Conservation (phyloP, 306 rosid species). For the Quercus rubra region DNA sequence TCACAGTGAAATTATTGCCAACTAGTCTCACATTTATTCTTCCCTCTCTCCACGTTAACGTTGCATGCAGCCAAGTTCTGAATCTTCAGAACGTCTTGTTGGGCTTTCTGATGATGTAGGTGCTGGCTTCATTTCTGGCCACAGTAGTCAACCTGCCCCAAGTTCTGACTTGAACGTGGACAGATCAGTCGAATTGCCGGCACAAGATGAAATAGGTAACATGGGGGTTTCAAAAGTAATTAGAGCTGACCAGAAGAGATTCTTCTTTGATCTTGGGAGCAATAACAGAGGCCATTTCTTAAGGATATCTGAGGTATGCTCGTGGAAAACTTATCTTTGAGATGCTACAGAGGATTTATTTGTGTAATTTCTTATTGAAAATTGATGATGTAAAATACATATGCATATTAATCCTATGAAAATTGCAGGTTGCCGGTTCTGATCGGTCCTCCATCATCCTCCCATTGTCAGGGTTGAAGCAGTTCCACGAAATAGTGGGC, state of each 20-base stretch:
- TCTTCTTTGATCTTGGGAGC: constrained; percentile 97
- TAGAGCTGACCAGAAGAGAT: constrained; percentile 94
- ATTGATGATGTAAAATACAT: constrained; percentile 16
- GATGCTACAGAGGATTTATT: constrained; percentile 15
- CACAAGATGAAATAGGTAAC: constrained; percentile 83
- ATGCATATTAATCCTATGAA: constrained; percentile 9
- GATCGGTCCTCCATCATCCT: constrained; percentile 98
- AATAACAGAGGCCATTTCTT: constrained; percentile 97
- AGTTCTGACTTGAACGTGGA: constrained; percentile 85
- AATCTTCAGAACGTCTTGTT: constrained; percentile 77
- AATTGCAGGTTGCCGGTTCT: constrained; percentile 93
- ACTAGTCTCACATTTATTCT: constrained; percentile 10
- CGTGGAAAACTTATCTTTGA: constrained; percentile 3
- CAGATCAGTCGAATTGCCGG: constrained; percentile 77
- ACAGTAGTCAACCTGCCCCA: constrained; percentile 74
- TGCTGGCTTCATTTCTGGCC: constrained; percentile 98
- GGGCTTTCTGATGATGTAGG: constrained; percentile 99
- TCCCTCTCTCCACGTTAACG: constrained; percentile 22
- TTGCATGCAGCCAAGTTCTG: constrained; percentile 76
- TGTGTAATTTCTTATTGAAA: not conserved
- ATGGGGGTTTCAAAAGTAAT: constrained; percentile 93
- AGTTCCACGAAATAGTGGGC: constrained; percentile 95
- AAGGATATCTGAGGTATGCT: constrained; percentile 92
- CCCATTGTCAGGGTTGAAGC: constrained; percentile 95
- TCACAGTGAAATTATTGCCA: constrained; percentile 1